Percentiles rank a stretch among this genome's conserved stretches.
phyloP scores from a whole-genome alignment of 169 alveolate genomes.

The Cryptosporidium bovis region DNA sequence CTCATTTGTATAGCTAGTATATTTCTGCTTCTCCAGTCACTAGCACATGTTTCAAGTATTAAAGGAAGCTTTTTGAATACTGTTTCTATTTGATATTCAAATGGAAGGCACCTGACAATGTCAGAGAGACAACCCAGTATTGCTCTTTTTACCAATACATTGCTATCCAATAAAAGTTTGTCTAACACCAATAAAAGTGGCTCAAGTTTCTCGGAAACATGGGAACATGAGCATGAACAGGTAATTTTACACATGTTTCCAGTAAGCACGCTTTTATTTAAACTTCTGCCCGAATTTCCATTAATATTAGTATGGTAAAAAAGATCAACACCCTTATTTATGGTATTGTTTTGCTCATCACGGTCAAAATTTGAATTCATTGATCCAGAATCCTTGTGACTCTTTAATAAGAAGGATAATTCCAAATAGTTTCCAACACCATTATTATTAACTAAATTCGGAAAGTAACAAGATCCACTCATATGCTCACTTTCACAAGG shows the following conservation, averaged over 20 bases:
- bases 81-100: constrained; percentile 18
- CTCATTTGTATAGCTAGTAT: constrained; percentile 60
- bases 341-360: constrained; percentile 3
- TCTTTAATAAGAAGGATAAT: not conserved
- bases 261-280: constrained; percentile 1
- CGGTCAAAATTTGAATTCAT: not conserved
- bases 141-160: constrained; percentile 49
- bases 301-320: constrained; percentile 3
- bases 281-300: not conserved
- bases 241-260: constrained; percentile 29
- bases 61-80: constrained; percentile 32
- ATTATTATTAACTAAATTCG: not conserved
- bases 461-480: not conserved
- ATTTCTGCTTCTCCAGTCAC: constrained; percentile 71
- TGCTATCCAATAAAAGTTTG: constrained; percentile 33
- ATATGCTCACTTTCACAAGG: constrained; percentile 16
- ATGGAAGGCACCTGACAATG: constrained; percentile 46
- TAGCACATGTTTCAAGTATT: constrained; percentile 28
- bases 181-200: constrained; percentile 14
- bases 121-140: constrained; percentile 58
- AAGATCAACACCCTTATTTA: constrained; percentile 14
- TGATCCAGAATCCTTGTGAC: not conserved
- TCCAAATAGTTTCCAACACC: not conserved
- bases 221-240: constrained; percentile 23
- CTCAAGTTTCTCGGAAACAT: not conserved